A percentile compares a stretch with the other conserved stretches of the same genome.
Evolutionary conservation across 257 asterid genomes (phyloP).

Genomic region (Solanum virginianum): DNA sequence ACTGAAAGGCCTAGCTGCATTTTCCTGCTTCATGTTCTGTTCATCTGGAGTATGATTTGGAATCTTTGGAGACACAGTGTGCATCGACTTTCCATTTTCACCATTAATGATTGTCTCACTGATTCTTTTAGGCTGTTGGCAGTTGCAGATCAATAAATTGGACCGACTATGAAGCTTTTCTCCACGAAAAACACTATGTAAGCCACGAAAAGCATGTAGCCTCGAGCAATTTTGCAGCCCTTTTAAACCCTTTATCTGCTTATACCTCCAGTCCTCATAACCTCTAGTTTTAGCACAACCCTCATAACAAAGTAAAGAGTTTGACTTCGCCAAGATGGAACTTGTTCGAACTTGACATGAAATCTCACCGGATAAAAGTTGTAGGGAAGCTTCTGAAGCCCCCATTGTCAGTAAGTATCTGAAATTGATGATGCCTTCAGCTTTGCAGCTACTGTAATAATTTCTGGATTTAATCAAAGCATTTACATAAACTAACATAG

Average conservation of each 20-base stretch:
- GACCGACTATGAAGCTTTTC: slow-evolving; percentile 3
- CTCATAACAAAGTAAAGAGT: slow-evolving; percentile 20
- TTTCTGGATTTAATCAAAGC: neutral
- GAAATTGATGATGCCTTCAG: slow-evolving; percentile 3
- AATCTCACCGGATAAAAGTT: slow-evolving; percentile 20
- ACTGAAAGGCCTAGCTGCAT: slow-evolving; percentile 9
- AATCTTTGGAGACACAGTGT: slow-evolving; percentile 15
- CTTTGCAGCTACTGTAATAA: neutral
- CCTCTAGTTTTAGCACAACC: slow-evolving; percentile 5
- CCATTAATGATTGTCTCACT: slow-evolving; percentile 23
- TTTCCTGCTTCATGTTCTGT: slow-evolving; percentile 15
- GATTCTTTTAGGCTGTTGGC: slow-evolving; percentile 34
- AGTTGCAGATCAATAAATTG: slow-evolving; percentile 33
- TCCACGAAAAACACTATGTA: neutral
- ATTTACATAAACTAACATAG: slow-evolving; percentile 3
- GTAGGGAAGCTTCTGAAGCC: slow-evolving; percentile 32
- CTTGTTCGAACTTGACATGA: slow-evolving; percentile 16
- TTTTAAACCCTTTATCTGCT: slow-evolving; percentile 7
- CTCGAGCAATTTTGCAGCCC: neutral
- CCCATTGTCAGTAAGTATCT: slow-evolving; percentile 25
- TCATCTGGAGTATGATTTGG: slow-evolving; percentile 11
- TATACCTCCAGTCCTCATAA: neutral
- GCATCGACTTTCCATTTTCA: slow-evolving; percentile 20
- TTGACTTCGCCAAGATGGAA: slow-evolving; percentile 12
- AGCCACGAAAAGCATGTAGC: slow-evolving; percentile 3